A percentile compares a stretch with the other conserved stretches of the same genome.
Conservation (phyloP, 2,329 filamentous ascomycete species). For the Xylariaceae sp. region DNA sequence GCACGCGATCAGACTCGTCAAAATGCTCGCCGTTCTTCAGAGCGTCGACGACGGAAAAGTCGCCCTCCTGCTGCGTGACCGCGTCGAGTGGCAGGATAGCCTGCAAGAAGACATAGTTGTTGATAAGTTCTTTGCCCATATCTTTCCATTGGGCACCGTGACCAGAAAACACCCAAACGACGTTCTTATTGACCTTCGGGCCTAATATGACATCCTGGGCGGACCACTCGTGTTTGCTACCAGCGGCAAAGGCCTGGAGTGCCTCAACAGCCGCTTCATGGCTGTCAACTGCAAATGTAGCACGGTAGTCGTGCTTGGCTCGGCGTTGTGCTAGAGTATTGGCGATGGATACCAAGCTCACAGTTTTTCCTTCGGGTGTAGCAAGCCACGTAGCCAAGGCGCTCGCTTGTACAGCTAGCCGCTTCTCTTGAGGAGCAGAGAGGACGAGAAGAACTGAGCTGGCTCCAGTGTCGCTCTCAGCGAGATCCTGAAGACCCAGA, state of each 20-base stretch:
- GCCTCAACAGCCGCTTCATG: slow-evolving; percentile 10
- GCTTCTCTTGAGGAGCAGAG: slow-evolving; percentile 16
- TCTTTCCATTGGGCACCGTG: slow-evolving; percentile 41
- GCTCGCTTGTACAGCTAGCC: slow-evolving; percentile 5
- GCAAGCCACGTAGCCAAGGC: slow-evolving; percentile 7
- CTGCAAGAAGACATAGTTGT: slow-evolving; percentile 26
- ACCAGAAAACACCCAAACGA: slow-evolving; percentile 40
- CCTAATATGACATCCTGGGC: slow-evolving; percentile 7
- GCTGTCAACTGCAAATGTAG: slow-evolving; percentile 5
- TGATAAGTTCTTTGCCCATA: slow-evolving; percentile 39
- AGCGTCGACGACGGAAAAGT: slow-evolving; percentile 23
- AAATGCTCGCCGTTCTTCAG: slow-evolving; percentile 23
- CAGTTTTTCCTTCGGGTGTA: background rate
- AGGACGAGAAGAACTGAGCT: slow-evolving; percentile 8
- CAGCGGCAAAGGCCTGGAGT: slow-evolving; percentile 7
- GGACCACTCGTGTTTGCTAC: slow-evolving; percentile 7
- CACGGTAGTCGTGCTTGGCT: slow-evolving; percentile 15
- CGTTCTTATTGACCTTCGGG: slow-evolving; percentile 17
- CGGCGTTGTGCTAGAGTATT: slow-evolving; percentile 13
- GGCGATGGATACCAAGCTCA: slow-evolving; percentile 5
- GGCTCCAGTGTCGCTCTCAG: too few species aligned
- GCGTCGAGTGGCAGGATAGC: slow-evolving; percentile 30
- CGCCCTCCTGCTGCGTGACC: slow-evolving; percentile 22
- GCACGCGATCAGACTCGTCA: slow-evolving; percentile 30
- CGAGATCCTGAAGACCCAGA: too few species aligned